Base-by-base conservation (phyloP, 1,284 basidiomycete species). In the Vanrija sp. region DNA sequence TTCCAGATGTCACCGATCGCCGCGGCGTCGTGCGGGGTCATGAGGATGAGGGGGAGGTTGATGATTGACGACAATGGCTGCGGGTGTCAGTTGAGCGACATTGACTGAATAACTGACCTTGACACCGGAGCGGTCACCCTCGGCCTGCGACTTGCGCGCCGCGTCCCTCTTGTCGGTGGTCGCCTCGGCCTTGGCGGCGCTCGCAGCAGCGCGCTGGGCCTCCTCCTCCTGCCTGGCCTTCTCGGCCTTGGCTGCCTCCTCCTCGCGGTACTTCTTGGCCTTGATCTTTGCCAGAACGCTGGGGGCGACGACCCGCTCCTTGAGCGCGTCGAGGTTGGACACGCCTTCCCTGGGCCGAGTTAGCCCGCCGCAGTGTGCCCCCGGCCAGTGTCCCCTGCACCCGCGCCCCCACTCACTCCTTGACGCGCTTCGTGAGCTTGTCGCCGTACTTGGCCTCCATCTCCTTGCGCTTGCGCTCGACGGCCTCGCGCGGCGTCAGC, bases 1-100 rank as follows among this genome's bases (percentile, higher is more conserved):
- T 83, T 88, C 93, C 93, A 96, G 1, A 96, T 80, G 1, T 85
- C 80, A 4, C 84, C 82, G 60, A 97, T 81, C 67, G 88, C 85
- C 9, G 83, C 80, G 3, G 85, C 58, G 1, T 86, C 85, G 64
- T 92, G 88, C 0, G 87, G 83, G 3, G 81, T 82, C 23, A 83
- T 78, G 44, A 89, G 69, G 9, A 94, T 75, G 51, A 85, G 83
- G 16, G 83, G 77, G 14, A 93, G 72, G 72, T 94, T 90, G 63
- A 96, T 77, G 54, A 95, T 87, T 9, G 82, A 83, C 18, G 84
- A 82, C 15, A 96, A 79, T 16, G 90, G 85, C 92, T 95, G 62
- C 16, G 6, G 14, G 15, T 6, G 38, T 23, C 27, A 47, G 36
- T 42, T 41, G 8, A 4, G 14, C 16, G 9, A 14, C 2, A 19